Evolutionary conservation across 306 rosid genomes (phyloP).

Genomic region (Cicer bijugum): DNA sequence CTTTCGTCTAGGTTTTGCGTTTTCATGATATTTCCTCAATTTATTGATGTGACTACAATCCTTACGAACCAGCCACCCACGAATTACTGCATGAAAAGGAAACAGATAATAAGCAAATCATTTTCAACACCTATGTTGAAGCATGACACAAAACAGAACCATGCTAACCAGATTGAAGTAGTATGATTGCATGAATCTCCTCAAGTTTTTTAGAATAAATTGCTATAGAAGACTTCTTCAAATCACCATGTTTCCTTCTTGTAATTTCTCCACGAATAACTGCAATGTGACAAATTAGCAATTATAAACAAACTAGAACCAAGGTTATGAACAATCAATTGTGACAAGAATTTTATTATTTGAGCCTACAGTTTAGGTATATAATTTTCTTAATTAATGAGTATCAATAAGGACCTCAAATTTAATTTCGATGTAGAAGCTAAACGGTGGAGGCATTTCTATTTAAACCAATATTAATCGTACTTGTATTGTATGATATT

Average conservation of each 20-base stretch:
- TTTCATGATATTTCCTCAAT: constrained; percentile 53
- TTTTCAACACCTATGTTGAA: constrained; percentile 30
- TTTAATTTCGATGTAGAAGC: constrained; percentile 3
- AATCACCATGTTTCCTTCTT: constrained; percentile 53
- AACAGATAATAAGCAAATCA: constrained; percentile 44
- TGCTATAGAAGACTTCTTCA: constrained; percentile 47
- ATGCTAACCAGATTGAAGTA: constrained; percentile 69
- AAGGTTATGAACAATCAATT: constrained; percentile 4
- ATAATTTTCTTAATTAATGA: constrained; percentile 16
- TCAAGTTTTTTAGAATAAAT: constrained; percentile 55
- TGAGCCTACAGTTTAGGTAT: constrained; percentile 28
- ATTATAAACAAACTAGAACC: constrained; percentile 28
- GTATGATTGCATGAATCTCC: constrained; percentile 62
- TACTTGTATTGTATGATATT: constrained; percentile 16
- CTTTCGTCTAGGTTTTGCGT: constrained; percentile 47
- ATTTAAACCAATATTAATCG: constrained; percentile 20
- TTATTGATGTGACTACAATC: constrained; percentile 43
- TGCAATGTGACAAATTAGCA: constrained; percentile 49
- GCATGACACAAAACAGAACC: constrained; percentile 32
- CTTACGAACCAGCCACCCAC: constrained; percentile 72
- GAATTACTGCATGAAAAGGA: constrained; percentile 57
- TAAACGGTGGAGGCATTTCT: constrained; percentile 25
- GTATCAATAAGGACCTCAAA: constrained; percentile 20
- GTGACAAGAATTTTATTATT: constrained; percentile 31
- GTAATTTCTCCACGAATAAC: constrained; percentile 72